Evolutionary conservation across 345 rosid genomes (phyloP).

Genomic region (Sisymbrium irio): DNA sequence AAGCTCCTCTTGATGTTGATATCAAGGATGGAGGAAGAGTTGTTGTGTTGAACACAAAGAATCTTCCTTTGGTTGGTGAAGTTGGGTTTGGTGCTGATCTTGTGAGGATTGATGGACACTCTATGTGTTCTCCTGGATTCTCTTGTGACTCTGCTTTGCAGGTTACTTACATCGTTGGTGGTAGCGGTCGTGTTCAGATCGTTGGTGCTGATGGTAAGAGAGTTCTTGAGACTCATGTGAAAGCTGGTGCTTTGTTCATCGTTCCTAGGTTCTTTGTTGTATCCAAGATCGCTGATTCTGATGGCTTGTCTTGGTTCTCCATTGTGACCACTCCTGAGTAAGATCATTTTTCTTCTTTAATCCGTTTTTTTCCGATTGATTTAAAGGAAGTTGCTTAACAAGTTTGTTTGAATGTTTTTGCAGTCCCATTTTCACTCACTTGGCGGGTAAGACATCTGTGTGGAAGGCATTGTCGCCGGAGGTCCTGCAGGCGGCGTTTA

Average conservation of each 20-base stretch:
- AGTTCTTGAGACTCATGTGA: conserved; percentile 65
- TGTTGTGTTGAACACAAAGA: conserved; percentile 76
- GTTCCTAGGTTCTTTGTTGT: conserved; percentile 85
- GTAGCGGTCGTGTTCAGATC: conserved; percentile 70
- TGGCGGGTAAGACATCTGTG: conserved; percentile 75
- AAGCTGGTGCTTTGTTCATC: conserved; percentile 69
- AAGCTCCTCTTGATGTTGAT: conserved; percentile 83
- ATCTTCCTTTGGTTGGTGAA: conserved; percentile 79
- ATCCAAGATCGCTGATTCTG: conserved; percentile 75
- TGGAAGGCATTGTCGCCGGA: conserved; percentile 82
- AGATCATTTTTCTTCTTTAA: conserved; percentile 7
- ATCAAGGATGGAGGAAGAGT: conserved; percentile 78
- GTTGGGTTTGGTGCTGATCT: conserved; percentile 93
- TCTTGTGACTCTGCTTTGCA: conserved; percentile 88
- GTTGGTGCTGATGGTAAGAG: conserved; percentile 73
- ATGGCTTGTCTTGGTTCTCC: conserved; percentile 90
- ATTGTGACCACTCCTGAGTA: conserved; percentile 87
- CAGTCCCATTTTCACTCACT: conserved; percentile 87
- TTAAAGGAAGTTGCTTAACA: neutral
- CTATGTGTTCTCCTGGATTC: conserved; percentile 97
- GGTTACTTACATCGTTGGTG: conserved; percentile 75
- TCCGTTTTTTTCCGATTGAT: neutral
- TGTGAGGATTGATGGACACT: conserved; percentile 62
- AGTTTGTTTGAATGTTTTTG: neutral
- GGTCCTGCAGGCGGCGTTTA: conserved; percentile 74